A percentile compares a stretch with the other conserved stretches of the same genome.
These are phyloP conservation scores for Tylopilus sp. DNA, from an alignment of 1,284 basidiomycete genomes.

Conservation along the genomic window DNA sequence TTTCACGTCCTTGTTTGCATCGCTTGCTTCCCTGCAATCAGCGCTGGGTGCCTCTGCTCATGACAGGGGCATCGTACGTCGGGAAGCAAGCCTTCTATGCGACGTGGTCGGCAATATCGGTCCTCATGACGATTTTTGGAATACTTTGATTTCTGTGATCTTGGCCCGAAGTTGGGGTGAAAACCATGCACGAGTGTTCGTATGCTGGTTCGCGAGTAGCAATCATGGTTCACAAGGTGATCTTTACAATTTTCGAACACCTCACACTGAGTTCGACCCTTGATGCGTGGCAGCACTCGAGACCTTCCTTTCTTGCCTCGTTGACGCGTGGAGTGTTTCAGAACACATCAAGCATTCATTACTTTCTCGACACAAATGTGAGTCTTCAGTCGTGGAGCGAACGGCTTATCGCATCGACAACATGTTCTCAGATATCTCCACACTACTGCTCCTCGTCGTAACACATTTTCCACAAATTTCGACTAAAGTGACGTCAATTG, in stretches of 20 bases:
- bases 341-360: slow-evolving; percentile 72
- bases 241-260: slow-evolving; percentile 23
- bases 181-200: slow-evolving; percentile 56
- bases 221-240: slow-evolving; percentile 35
- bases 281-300: slow-evolving; percentile 42
- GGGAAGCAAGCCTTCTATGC: slow-evolving; percentile 47
- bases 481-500: slow-evolving; percentile 38
- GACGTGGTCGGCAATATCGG: slow-evolving; percentile 47
- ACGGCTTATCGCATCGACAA: neutral
- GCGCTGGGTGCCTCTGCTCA: slow-evolving; percentile 24
- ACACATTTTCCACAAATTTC: slow-evolving; percentile 57
- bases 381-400: slow-evolving; percentile 22
- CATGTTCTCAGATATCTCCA: slow-evolving; percentile 56
- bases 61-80: slow-evolving; percentile 46
- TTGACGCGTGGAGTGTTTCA: slow-evolving; percentile 62
- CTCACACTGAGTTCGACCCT: slow-evolving; percentile 6
- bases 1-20: slow-evolving; percentile 54
- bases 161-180: slow-evolving; percentile 56
- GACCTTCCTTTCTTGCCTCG: slow-evolving; percentile 43
- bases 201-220: slow-evolving; percentile 57
- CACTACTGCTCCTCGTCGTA: slow-evolving; percentile 61
- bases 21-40: slow-evolving; percentile 35
- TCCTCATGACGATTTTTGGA: slow-evolving; percentile 49
- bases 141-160: slow-evolving; percentile 47
- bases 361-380: slow-evolving; percentile 66